Evolutionary conservation across 2,329 filamentous ascomycete genomes (phyloP).

Genomic region (Aspergillus hiratsukae): DNA sequence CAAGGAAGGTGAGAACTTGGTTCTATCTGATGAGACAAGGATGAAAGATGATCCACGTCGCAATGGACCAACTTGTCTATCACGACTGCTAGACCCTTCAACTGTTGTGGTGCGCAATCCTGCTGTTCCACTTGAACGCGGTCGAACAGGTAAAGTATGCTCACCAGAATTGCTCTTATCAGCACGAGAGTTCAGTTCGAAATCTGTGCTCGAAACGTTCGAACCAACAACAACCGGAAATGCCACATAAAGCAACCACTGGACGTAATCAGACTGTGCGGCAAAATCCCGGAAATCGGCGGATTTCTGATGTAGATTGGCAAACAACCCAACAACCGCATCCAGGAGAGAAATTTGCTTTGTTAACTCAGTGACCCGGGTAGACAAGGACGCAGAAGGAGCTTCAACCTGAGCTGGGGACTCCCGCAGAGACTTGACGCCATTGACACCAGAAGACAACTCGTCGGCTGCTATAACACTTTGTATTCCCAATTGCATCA

Average conservation of each 20-base stretch:
- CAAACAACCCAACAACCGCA: conserved; percentile 72
- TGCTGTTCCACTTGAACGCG: conserved; percentile 60
- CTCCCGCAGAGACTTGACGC: conserved; percentile 4
- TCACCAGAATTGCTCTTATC: conserved; percentile 80
- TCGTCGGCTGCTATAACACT: conserved; percentile 57
- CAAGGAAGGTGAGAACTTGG: conserved; percentile 54
- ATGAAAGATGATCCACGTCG: conserved; percentile 87
- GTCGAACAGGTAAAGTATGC: conserved; percentile 76
- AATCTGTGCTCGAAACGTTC: conserved; percentile 75
- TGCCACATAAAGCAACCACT: conserved; percentile 71
- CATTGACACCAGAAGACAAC: conserved; percentile 48
- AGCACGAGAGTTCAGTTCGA: conserved; percentile 79
- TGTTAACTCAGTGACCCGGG: conserved; percentile 31
- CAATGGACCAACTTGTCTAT: conserved; percentile 57
- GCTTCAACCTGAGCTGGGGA: conserved; percentile 5
- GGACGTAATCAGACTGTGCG: conserved; percentile 71
- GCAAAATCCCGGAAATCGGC: conserved; percentile 77
- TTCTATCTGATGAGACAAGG: conserved; percentile 69
- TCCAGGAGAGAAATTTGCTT: conserved; percentile 65
- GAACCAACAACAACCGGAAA: conserved; percentile 87
- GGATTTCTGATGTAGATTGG: conserved; percentile 73
- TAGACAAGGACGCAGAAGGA: conserved; percentile 12
- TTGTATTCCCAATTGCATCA: conserved; percentile 82
- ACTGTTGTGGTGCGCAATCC: conserved; percentile 70
- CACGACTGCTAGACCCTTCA: conserved; percentile 44